Evolutionary conservation across 192 early-diverging fungal species (phyloP), one percentile per base, ranked within the genome.

Genomic region (Podila epicladia): DNA sequence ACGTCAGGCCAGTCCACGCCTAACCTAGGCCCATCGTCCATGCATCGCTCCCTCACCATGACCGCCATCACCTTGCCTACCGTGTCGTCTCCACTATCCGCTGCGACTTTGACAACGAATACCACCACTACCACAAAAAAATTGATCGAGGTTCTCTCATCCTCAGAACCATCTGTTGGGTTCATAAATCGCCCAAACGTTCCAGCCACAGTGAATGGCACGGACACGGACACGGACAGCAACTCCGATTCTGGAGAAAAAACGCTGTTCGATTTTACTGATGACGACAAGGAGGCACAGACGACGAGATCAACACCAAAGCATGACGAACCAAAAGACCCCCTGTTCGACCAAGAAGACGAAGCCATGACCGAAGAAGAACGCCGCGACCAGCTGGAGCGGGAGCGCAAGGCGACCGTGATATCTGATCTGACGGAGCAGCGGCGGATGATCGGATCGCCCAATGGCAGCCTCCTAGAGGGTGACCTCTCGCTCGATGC

Each of bases 401-500:
- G 33, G 32, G 71, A 85, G 15, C 70, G 71, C 29, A 67, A 73
- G 33, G 32, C 68, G 2, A 70, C 58, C 37, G 57, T 29, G 38
- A 69, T 72, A 26, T 69, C 63, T 20, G 58, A 84, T 49, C 22
- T 80, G 26, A 29, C 68, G 22, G 51, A 73, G 31, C 80, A 75
- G 33, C 80, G 80, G 58, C 74, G 67, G 62, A 83, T 69, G 65
- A 79, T 83, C 38, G 70, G 72, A 20, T 73, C 71, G 33, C 61
- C 71, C 13, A 78, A 78, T 62, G 70, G 69, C 32, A 59, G 62
- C 2, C 49, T 78, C 7, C 50, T 67, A 4, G 63, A 71, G 15
- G 68, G 79, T 2, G 75, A 65, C 22, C 50, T 78, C 2, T 64
- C 64, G 1, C 77, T 87, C 9, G 83, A 90, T 59, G 71, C 82